phyloP scores from a whole-genome alignment of 2,329 filamentous ascomycete genomes.

The Cladophialophora yegresii region DNA sequence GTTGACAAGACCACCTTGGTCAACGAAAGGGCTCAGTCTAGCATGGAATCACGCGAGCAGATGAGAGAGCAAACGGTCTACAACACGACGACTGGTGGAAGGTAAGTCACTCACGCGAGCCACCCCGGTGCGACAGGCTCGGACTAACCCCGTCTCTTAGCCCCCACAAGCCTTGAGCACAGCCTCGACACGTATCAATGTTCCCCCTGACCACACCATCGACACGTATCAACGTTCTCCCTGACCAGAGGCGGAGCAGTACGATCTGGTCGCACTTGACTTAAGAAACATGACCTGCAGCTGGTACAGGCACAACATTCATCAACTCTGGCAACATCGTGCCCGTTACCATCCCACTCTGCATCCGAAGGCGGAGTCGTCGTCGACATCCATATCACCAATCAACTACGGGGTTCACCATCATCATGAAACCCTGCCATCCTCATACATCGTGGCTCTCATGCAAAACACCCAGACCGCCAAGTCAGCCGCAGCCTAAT shows the following conservation, averaged over 20 bases:
- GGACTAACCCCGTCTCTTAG: background rate
- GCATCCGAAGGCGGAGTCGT: background rate
- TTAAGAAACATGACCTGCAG: background rate
- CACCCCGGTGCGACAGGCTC: background rate
- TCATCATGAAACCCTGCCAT: background rate
- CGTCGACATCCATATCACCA: background rate
- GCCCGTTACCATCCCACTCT: background rate
- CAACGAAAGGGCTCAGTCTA: constrained; percentile 10
- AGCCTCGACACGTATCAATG: background rate
- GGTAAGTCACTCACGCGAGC: background rate
- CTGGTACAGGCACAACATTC: background rate
- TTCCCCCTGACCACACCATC: background rate
- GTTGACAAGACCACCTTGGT: constrained; percentile 26
- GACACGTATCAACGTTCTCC: background rate
- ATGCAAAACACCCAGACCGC: too few relatives aligned
- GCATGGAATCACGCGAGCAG: constrained; percentile 21
- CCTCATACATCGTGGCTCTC: background rate
- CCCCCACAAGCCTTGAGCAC: background rate
- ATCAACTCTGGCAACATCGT: background rate
- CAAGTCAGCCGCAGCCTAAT: too few relatives aligned
- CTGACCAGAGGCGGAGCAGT: background rate
- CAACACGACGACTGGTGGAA: background rate
- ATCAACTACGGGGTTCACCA: background rate
- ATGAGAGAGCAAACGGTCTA: constrained; percentile 4
- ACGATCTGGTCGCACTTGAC: background rate